Evolutionary conservation across 2,329 filamentous ascomycete genomes (phyloP).

Genomic region (Chrysosporium queenslandicum): DNA sequence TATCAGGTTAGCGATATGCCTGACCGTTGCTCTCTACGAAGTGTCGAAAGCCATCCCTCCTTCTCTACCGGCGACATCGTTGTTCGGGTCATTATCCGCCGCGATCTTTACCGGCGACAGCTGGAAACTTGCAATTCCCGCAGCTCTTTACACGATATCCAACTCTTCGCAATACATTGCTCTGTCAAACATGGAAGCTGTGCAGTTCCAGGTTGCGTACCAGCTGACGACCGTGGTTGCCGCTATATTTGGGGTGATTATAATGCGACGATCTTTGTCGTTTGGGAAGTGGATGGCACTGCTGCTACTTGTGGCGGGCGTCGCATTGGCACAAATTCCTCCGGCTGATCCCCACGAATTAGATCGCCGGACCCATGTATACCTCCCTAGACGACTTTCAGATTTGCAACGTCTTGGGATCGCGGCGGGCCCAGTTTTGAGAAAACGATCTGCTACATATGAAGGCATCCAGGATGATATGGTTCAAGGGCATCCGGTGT

Average conservation of each 20-base stretch:
- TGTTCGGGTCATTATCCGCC: conserved; percentile 69
- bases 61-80: conserved; percentile 65
- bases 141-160: conserved; percentile 77
- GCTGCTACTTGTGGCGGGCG: conserved; percentile 66
- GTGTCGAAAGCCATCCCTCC: conserved; percentile 67
- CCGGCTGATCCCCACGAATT: conserved; percentile 48
- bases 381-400: conserved; percentile 70
- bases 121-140: conserved; percentile 89
- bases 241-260: conserved; percentile 70
- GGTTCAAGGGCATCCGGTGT: conserved; percentile 43
- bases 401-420: conserved; percentile 41
- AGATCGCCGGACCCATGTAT: conserved; percentile 49
- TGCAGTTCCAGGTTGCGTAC: conserved; percentile 86
- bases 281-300: conserved; percentile 70
- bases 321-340: conserved; percentile 76
- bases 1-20: conserved; percentile 74
- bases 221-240: conserved; percentile 91
- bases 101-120: conserved; percentile 81
- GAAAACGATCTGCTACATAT: conserved; percentile 74
- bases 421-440: conserved; percentile 40
- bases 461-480: conserved; percentile 67
- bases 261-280: conserved; percentile 63
- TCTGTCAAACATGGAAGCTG: conserved; percentile 79
- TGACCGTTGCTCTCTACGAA: conserved; percentile 81
- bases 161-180: conserved; percentile 92